phyloP scores from a whole-genome alignment of 768 basidiomycete species.

The Trametes coccinea region DNA sequence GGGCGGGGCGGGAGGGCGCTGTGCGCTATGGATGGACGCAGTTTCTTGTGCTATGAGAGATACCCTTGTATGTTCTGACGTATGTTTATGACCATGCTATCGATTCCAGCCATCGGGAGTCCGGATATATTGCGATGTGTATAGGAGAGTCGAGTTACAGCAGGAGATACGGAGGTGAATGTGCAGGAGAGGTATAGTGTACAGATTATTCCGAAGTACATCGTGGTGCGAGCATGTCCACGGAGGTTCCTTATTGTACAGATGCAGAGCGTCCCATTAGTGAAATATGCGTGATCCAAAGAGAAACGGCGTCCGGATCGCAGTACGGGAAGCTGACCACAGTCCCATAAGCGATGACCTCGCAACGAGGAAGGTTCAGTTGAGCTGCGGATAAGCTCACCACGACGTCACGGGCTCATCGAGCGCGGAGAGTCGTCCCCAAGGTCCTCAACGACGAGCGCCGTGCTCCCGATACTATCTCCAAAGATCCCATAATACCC shows the following conservation, averaged over 20 bases:
- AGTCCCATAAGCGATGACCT: no score
- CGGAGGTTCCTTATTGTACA: no score
- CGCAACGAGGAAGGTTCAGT: no score
- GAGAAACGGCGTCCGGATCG: no score
- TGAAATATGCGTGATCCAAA: no score
- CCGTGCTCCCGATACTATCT: conserved; percentile 20
- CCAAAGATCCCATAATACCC: conserved; percentile 19
- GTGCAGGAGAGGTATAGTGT: no score
- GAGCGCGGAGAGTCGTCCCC: conserved; percentile 14
- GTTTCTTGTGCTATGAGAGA: neutral
- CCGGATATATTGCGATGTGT: neutral
- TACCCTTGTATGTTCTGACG: neutral
- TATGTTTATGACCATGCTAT: neutral
- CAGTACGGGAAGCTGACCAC: no score
- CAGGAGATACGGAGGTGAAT: no score
- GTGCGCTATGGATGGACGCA: neutral
- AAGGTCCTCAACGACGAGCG: conserved; percentile 19
- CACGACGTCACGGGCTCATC: neutral
- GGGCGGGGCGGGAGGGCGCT: neutral
- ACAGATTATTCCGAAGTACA: no score
- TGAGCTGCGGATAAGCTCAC: neutral
- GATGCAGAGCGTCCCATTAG: no score
- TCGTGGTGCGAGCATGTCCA: no score
- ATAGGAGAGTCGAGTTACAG: neutral
- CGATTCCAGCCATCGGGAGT: neutral